Percentiles rank a stretch among this genome's conserved stretches.
Evolutionary conservation across 1,284 basidiomycete genomes (phyloP).

Genomic region (Fistulinella cinereoalba): DNA sequence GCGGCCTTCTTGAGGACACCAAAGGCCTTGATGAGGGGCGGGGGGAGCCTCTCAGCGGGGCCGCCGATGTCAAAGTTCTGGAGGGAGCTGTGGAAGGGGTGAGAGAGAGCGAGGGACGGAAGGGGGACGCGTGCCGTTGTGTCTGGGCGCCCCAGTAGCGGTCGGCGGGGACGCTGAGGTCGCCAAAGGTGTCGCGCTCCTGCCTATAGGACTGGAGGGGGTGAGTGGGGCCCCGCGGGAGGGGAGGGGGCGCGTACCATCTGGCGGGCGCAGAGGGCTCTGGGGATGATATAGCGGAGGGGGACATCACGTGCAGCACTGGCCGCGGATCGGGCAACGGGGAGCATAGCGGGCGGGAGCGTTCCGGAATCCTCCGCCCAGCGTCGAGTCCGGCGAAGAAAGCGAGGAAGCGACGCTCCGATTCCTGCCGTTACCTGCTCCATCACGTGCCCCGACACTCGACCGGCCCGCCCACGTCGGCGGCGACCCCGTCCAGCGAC

Average conservation of each 20-base stretch:
- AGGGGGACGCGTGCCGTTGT: constrained; percentile 62
- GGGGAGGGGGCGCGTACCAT: constrained; percentile 42
- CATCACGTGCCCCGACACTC: too few species aligned
- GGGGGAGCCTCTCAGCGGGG: constrained; percentile 87
- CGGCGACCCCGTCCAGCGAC: constrained; percentile 1
- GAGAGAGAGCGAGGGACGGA: background rate
- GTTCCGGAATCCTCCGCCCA: constrained; percentile 27
- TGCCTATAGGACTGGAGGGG: constrained; percentile 52
- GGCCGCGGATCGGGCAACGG: constrained; percentile 11
- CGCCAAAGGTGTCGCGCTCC: constrained; percentile 89
- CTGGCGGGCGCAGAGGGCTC: constrained; percentile 20
- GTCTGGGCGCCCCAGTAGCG: constrained; percentile 99
- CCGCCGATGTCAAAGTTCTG: constrained; percentile 99
- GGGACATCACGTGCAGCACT: constrained; percentile 25
- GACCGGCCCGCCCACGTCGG: too few species aligned
- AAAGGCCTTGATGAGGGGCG: constrained; percentile 95
- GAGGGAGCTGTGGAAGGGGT: constrained; percentile 60
- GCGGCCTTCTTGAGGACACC: constrained; percentile 98
- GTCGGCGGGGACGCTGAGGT: constrained; percentile 90
- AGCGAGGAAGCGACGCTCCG: background rate
- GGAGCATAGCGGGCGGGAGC: constrained; percentile 14
- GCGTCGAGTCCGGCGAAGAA: too few species aligned
- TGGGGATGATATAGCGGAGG: background rate
- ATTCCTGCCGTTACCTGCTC: background rate
- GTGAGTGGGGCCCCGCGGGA: background rate